A percentile compares a stretch with the other conserved stretches of the same genome.
Evolutionary conservation across 1,139 yeast species (phyloP).

Genomic region (Scheffersomyces lignicola): DNA sequence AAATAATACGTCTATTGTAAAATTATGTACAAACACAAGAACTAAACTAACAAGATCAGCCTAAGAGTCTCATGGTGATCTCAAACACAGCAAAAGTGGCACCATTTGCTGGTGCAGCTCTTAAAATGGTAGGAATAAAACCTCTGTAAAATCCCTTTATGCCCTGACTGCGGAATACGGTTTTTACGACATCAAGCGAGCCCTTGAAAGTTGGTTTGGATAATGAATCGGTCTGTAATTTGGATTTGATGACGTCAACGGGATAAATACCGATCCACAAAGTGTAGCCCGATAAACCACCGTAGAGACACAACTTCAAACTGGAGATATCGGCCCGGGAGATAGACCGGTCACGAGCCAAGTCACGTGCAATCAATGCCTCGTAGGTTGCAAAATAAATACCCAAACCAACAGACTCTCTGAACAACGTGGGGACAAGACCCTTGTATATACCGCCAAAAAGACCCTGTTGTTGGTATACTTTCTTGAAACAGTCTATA

Average conservation of each 20-base stretch:
- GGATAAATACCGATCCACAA: conserved; percentile 86
- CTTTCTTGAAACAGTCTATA: conserved; percentile 67
- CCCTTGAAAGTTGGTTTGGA: conserved; percentile 47
- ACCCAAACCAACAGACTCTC: conserved; percentile 90
- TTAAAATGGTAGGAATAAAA: conserved; percentile 81
- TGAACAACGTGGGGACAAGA: conserved; percentile 69
- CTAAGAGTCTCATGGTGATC: conserved; percentile 65
- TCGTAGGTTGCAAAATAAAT: conserved; percentile 87
- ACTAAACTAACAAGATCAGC: conserved; percentile 5
- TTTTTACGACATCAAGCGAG: conserved; percentile 55
- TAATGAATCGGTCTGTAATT: conserved; percentile 79
- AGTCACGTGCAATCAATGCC: conserved; percentile 71
- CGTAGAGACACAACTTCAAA: conserved; percentile 76
- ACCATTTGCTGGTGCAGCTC: conserved; percentile 98
- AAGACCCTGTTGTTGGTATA: conserved; percentile 54
- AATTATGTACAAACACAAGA: neutral
- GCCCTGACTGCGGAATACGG: conserved; percentile 58
- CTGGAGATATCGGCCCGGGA: conserved; percentile 74
- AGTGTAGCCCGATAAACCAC: conserved; percentile 84
- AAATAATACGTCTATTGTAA: neutral
- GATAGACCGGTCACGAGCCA: conserved; percentile 32
- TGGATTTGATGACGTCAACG: conserved; percentile 81
- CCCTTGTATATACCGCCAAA: conserved; percentile 73
- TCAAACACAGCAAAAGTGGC: conserved; percentile 94
- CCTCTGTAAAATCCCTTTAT: conserved; percentile 82